phyloP scores from a whole-genome alignment of 306 rosid genomes.

The Benincasa hispida region DNA sequence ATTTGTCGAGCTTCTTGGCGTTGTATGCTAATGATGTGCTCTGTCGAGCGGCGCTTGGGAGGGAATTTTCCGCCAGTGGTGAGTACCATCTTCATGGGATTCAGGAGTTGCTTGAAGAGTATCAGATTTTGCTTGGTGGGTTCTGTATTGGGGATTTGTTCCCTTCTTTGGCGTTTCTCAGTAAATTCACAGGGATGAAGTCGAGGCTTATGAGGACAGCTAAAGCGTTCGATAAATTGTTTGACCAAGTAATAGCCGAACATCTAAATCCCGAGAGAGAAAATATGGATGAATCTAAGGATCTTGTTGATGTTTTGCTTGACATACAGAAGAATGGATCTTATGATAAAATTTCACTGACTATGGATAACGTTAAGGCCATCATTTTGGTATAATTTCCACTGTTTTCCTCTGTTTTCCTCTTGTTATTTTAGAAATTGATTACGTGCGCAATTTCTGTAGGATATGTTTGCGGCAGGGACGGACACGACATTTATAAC shows the following conservation, averaged over 20 bases:
- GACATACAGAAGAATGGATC: slow-evolving; percentile 12
- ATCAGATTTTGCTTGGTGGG: slow-evolving; percentile 26
- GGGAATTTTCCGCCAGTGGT: slow-evolving; percentile 10
- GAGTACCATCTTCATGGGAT: background rate
- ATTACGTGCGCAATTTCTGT: background rate
- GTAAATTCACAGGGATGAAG: slow-evolving; percentile 11
- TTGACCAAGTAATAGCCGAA: slow-evolving; percentile 23
- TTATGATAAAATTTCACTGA: slow-evolving; percentile 19
- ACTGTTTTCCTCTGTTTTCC: background rate
- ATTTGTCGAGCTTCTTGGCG: slow-evolving; percentile 14
- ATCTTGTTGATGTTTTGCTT: slow-evolving; percentile 29
- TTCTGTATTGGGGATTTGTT: slow-evolving; percentile 24
- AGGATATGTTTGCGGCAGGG: slow-evolving; percentile 21
- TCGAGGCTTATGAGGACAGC: slow-evolving; percentile 14
- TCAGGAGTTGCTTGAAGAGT: slow-evolving; percentile 11
- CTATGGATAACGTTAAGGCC: slow-evolving; percentile 30
- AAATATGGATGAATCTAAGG: background rate
- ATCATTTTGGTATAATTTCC: slow-evolving; percentile 18
- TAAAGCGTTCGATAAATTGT: slow-evolving; percentile 13
- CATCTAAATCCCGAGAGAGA: slow-evolving; percentile 4
- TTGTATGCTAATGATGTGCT: slow-evolving; percentile 20
- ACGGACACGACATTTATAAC: slow-evolving; percentile 1
- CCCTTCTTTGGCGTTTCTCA: slow-evolving; percentile 23
- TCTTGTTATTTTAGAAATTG: background rate
- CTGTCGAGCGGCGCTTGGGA: slow-evolving; percentile 25